Evolutionary conservation across 2,329 filamentous ascomycete genomes (phyloP).

Genomic region (Xylaria sp.): DNA sequence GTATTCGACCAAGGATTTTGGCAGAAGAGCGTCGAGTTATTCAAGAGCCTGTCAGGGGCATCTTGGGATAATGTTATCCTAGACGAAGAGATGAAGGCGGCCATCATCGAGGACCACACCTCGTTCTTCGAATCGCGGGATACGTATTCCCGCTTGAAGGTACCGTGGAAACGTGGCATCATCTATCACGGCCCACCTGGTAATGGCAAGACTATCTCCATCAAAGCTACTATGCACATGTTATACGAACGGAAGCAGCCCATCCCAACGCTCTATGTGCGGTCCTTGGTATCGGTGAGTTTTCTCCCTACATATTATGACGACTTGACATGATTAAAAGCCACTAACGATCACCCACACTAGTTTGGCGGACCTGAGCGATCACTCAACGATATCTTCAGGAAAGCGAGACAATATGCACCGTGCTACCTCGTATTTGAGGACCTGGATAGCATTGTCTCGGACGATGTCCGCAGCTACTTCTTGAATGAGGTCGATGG

Average conservation of each 20-base stretch:
- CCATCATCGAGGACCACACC: slow-evolving; percentile 66
- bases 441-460: slow-evolving; percentile 71
- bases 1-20: slow-evolving; percentile 69
- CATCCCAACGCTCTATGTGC: slow-evolving; percentile 67
- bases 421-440: slow-evolving; percentile 76
- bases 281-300: slow-evolving; percentile 49
- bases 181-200: slow-evolving; percentile 69
- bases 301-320: background rate
- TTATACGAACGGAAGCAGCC: slow-evolving; percentile 59
- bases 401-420: slow-evolving; percentile 64
- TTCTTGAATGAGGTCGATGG: slow-evolving; percentile 78
- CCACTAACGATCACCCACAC: slow-evolving; percentile 35
- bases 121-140: slow-evolving; percentile 67
- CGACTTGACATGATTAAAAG: background rate
- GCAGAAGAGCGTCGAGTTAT: slow-evolving; percentile 68
- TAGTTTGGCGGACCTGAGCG: slow-evolving; percentile 62
- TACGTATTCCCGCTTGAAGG: slow-evolving; percentile 64
- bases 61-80: slow-evolving; percentile 72
- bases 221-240: slow-evolving; percentile 72
- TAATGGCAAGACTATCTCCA: slow-evolving; percentile 73
- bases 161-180: slow-evolving; percentile 74
- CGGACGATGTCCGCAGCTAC: slow-evolving; percentile 65
- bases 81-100: slow-evolving; percentile 67
- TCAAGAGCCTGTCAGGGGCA: slow-evolving; percentile 58
- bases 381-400: slow-evolving; percentile 59